phyloP scores from a whole-genome alignment of 306 rosid species.

The Lathyrus sativus region DNA sequence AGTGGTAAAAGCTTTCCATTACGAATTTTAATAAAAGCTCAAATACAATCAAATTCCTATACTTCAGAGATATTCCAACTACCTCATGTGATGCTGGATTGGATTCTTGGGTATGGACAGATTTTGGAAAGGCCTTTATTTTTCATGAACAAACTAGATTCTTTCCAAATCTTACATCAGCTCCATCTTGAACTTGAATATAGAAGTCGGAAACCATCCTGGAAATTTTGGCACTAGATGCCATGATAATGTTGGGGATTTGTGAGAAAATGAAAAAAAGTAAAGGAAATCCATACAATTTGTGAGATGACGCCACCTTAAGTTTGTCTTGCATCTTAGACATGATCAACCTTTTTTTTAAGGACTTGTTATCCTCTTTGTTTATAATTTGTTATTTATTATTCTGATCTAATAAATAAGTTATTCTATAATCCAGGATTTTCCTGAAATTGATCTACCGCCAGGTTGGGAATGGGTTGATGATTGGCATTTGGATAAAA shows the following conservation, averaged over 20 bases:
- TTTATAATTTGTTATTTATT: conserved; percentile 1
- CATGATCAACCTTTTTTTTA: background rate
- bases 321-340: conserved; percentile 9
- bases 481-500: conserved; percentile 85
- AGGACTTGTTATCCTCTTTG: conserved; percentile 6
- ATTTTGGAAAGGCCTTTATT: too few relatives aligned
- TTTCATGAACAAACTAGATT: too few relatives aligned
- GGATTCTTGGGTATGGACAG: too few relatives aligned
- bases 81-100: too few relatives aligned
- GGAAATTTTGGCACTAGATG: background rate
- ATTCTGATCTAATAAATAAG: background rate
- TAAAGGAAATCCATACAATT: background rate
- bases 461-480: conserved; percentile 89
- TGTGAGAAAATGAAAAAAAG: background rate
- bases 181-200: too few relatives aligned
- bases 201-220: background rate
- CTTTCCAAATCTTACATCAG: too few relatives aligned
- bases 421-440: conserved; percentile 49
- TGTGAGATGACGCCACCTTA: conserved; percentile 12
- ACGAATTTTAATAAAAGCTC: too few relatives aligned
- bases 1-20: conserved; percentile 25
- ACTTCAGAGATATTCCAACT: too few relatives aligned
- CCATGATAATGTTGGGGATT: background rate
- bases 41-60: too few relatives aligned
- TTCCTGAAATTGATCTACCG: conserved; percentile 56